Evolutionary conservation across 1,284 basidiomycete species (phyloP).

Genomic region (Malassezia brasiliensis): DNA sequence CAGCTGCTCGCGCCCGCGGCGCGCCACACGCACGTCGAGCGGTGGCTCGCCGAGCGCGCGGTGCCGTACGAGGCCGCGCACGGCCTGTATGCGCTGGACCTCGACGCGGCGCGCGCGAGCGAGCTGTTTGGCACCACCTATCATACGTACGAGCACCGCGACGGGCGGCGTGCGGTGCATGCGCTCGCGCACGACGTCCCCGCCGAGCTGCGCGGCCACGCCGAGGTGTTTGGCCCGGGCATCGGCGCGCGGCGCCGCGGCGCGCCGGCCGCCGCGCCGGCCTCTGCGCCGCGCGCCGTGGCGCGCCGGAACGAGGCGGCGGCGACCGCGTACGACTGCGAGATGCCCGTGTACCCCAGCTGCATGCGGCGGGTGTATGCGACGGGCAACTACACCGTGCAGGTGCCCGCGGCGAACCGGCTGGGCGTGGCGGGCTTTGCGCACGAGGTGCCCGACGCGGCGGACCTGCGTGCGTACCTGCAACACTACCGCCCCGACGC

Average conservation of each 20-base stretch:
- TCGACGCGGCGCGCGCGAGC: background rate
- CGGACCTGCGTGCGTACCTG: conserved; percentile 50
- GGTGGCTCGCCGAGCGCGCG: background rate
- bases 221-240: background rate
- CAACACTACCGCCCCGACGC: conserved; percentile 50
- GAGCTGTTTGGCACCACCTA: background rate
- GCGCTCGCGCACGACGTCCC: background rate
- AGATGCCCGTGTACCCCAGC: background rate
- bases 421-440: conserved; percentile 34
- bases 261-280: background rate
- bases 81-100: background rate
- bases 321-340: background rate
- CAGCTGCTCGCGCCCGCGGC: background rate
- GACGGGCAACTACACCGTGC: background rate
- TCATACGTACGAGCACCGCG: conserved; percentile 1
- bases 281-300: too few species aligned
- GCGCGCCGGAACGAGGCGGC: too few species aligned
- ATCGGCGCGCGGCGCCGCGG: too few species aligned
- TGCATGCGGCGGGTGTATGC: conserved; percentile 6
- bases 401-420: background rate
- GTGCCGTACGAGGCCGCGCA: conserved; percentile 4
- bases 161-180: background rate
- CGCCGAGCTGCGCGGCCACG: background rate
- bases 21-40: background rate
- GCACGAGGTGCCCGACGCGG: conserved; percentile 48